These are phyloP conservation scores for Exsudoporus floridanus DNA, from an alignment of 1,284 basidiomycete species.

Conservation along the genomic window DNA sequence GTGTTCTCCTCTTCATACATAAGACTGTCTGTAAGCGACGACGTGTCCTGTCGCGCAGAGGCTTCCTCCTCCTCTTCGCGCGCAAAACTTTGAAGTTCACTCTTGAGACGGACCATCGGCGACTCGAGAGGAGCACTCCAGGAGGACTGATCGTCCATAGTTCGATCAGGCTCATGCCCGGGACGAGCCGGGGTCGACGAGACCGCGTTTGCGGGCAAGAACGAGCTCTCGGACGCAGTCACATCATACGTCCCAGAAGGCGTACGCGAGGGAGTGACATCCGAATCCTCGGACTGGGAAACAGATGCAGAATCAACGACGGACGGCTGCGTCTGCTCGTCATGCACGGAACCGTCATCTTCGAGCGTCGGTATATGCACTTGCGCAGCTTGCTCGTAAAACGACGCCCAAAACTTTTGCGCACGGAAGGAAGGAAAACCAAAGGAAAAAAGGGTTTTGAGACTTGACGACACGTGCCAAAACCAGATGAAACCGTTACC, in stretches of 20 bases:
- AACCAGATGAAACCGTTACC: conserved; percentile 43
- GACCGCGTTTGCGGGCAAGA: conserved; percentile 65
- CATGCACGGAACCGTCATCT: conserved; percentile 57
- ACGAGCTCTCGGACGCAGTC: conserved; percentile 63
- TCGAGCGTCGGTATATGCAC: conserved; percentile 75
- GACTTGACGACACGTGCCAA: background rate
- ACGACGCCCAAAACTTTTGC: conserved; percentile 88
- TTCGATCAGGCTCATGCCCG: conserved; percentile 39
- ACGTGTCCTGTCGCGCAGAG: conserved; percentile 16
- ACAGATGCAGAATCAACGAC: conserved; percentile 10
- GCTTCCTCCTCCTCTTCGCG: conserved; percentile 37
- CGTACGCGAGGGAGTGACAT: conserved; percentile 23
- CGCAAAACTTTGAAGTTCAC: conserved; percentile 62
- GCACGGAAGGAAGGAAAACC: background rate
- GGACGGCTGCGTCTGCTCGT: conserved; percentile 42
- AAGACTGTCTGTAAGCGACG: conserved; percentile 25
- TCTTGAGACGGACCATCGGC: conserved; percentile 71
- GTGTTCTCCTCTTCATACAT: conserved; percentile 37
- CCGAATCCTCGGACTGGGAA: conserved; percentile 6
- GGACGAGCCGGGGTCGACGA: conserved; percentile 72
- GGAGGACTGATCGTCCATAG: conserved; percentile 50
- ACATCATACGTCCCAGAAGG: conserved; percentile 36
- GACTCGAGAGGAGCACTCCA: conserved; percentile 73
- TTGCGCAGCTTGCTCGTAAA: conserved; percentile 90
- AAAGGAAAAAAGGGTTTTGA: background rate